A percentile compares a stretch with the other conserved stretches of the same genome.
Evolutionary conservation across 1,139 yeast genomes (phyloP).

Genomic region (Protomyces macrosporus): DNA sequence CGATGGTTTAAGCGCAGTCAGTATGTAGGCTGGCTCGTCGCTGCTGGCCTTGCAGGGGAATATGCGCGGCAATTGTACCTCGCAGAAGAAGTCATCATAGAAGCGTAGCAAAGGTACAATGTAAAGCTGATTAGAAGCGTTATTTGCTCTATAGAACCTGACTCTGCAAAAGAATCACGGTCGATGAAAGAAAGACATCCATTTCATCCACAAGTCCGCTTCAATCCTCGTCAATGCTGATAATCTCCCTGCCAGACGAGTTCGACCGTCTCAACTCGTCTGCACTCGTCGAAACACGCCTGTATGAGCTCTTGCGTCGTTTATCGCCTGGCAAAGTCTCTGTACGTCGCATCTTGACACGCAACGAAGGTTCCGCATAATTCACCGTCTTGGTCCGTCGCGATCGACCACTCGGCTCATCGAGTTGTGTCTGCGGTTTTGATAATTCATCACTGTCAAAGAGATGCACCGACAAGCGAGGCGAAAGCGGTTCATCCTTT

Average conservation of each 20-base stretch:
- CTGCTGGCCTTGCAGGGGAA: conserved; percentile 12
- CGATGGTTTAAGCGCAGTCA: conserved; percentile 21
- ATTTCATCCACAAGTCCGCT: neutral
- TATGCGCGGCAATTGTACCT: neutral
- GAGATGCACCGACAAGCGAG: neutral
- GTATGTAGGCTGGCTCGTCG: conserved; percentile 17
- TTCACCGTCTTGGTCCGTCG: conserved; percentile 52
- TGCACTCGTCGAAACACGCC: conserved; percentile 1
- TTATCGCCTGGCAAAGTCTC: conserved; percentile 40
- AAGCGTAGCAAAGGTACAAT: no score
- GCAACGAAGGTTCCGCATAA: conserved; percentile 63
- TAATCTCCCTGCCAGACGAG: neutral
- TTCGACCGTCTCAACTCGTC: conserved; percentile 1
- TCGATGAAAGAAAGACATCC: no score
- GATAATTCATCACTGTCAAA: neutral
- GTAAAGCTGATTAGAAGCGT: no score
- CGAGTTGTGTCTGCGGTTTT: neutral
- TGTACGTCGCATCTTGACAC: conserved; percentile 67
- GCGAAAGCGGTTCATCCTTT: conserved; percentile 21
- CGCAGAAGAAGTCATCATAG: neutral
- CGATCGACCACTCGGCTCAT: conserved; percentile 26
- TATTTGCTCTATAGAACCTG: no score
- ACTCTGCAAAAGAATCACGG: no score
- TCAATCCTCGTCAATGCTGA: conserved; percentile 18
- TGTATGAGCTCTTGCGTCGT: conserved; percentile 18